Conservation (phyloP, 2,329 filamentous ascomycete genomes). For the Pestalotiopsis sp. region DNA sequence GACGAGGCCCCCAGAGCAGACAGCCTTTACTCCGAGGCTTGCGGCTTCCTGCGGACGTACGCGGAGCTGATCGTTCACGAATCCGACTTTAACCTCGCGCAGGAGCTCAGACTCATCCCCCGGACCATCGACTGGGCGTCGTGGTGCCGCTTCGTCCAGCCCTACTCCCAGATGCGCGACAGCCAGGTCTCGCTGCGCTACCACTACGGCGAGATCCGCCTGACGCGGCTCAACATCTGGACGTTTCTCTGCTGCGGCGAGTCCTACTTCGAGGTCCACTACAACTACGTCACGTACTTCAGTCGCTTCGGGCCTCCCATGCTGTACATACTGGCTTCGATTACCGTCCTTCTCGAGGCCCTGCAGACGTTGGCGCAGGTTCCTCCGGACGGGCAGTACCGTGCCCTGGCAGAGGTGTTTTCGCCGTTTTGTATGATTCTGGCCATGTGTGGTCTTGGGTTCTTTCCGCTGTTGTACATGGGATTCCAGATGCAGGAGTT, state of each 20-base stretch:
- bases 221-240: neutral
- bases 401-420: neutral
- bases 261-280: too few species aligned
- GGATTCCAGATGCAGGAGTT: neutral
- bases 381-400: neutral
- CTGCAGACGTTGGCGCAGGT: too few species aligned
- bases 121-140: neutral
- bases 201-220: neutral
- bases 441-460: neutral
- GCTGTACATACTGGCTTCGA: too few species aligned
- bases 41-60: neutral
- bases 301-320: too few species aligned
- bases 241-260: too few species aligned
- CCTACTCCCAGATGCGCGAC: neutral
- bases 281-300: too few species aligned
- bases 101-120: neutral
- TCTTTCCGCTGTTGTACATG: neutral
- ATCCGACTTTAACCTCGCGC: neutral
- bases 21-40: neutral
- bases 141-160: neutral
- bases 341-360: too few species aligned
- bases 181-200: neutral
- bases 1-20: neutral
- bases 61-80: neutral
- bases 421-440: neutral